These are phyloP conservation scores for Pholiota microspora DNA, from an alignment of 768 basidiomycete species.

Conservation along the genomic window DNA sequence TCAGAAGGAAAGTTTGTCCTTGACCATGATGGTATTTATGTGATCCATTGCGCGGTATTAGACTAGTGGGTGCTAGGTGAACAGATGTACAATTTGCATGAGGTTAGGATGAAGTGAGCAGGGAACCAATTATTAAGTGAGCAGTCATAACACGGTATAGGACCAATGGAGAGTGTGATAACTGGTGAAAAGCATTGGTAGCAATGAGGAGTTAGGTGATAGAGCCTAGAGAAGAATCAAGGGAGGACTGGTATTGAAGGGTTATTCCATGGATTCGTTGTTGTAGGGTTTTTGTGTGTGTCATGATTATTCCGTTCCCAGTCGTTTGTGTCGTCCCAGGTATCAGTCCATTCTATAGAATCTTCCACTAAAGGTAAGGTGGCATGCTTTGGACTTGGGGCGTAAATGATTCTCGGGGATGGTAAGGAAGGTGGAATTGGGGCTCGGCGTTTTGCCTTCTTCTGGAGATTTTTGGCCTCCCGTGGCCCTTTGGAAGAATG, in stretches of 20 bases:
- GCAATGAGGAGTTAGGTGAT: not conserved
- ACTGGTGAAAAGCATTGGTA: not conserved
- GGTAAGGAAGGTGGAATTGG: conserved; percentile 26
- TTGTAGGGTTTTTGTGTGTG: conserved; percentile 10
- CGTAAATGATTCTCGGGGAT: conserved; percentile 13
- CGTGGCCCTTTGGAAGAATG: conserved; percentile 23
- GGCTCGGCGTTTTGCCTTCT: conserved; percentile 39
- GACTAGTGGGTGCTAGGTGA: not conserved
- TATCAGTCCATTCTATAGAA: conserved; percentile 42
- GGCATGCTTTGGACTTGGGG: conserved; percentile 10
- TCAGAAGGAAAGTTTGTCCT: no score
- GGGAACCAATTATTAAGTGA: not conserved
- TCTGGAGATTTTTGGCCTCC: conserved; percentile 27
- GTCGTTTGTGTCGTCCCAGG: conserved; percentile 50
- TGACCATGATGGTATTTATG: not conserved
- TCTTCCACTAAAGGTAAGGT: conserved; percentile 11
- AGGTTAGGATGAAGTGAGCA: not conserved
- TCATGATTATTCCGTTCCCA: conserved; percentile 42
- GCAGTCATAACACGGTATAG: conserved; percentile 1
- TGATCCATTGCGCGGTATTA: not conserved
- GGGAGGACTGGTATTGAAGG: not conserved
- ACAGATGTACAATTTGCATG: not conserved
- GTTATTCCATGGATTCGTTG: conserved; percentile 11
- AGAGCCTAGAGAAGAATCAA: conserved; percentile 5
- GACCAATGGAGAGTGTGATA: conserved; percentile 6